A percentile compares a stretch with the other conserved stretches of the same genome.
Evolutionary conservation across 352 stramenopile genomes (phyloP).

Genomic region (Saprolegnia parasitica): DNA sequence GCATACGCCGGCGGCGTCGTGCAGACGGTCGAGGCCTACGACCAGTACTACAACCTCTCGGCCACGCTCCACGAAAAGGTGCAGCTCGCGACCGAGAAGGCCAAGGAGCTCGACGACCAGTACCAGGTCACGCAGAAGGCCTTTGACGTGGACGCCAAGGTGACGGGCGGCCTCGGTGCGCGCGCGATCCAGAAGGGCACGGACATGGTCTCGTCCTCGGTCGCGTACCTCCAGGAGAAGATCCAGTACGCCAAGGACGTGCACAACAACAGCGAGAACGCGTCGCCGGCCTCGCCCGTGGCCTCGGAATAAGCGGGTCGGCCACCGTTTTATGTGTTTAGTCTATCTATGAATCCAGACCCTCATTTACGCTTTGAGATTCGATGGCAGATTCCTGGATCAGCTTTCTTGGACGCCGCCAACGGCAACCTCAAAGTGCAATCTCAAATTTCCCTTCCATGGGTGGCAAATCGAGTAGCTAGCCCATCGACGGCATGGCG

Average conservation of each 20-base stretch:
- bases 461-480: too few relatives aligned
- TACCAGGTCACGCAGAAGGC: conserved; percentile 53
- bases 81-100: conserved; percentile 10
- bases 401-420: neutral
- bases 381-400: neutral
- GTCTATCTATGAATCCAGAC: conserved; percentile 2
- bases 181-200: conserved; percentile 48
- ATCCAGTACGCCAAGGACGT: conserved; percentile 24
- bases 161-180: conserved; percentile 54
- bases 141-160: conserved; percentile 52
- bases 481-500: too few relatives aligned
- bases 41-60: conserved; percentile 18
- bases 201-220: conserved; percentile 55
- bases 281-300: neutral
- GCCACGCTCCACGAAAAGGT: conserved; percentile 4
- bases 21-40: conserved; percentile 35
- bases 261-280: neutral
- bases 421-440: too few relatives aligned
- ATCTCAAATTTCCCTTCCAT: too few relatives aligned
- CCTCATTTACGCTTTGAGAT: neutral
- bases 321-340: neutral
- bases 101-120: conserved; percentile 46
- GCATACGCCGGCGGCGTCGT: conserved; percentile 36
- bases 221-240: conserved; percentile 41
- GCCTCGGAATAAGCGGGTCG: neutral